A percentile compares a stretch with the other conserved stretches of the same genome.
Evolutionary conservation across 768 basidiomycete species (phyloP).

Genomic region (Pleurotus eryngii): DNA sequence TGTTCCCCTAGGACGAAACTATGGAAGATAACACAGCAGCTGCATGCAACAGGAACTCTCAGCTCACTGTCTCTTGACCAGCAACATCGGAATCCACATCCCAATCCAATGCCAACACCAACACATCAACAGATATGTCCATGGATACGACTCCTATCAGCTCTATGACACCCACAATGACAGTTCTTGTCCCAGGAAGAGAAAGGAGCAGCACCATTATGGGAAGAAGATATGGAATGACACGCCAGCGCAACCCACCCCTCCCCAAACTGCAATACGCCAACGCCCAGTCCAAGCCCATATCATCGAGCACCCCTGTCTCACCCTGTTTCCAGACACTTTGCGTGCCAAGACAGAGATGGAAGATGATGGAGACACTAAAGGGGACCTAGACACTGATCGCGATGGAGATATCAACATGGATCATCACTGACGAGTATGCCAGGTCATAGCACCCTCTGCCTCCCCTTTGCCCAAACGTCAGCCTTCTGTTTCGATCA

Average conservation of each 20-base stretch:
- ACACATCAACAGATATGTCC: slow-evolving; percentile 62
- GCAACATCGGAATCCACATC: slow-evolving; percentile 12
- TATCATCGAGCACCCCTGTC: slow-evolving; percentile 13
- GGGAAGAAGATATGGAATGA: slow-evolving; percentile 60
- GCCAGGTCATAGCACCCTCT: slow-evolving; percentile 12
- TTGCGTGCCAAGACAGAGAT: slow-evolving; percentile 73
- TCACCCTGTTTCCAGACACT: slow-evolving; percentile 42
- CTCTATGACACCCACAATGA: slow-evolving; percentile 56
- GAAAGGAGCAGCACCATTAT: slow-evolving; percentile 78
- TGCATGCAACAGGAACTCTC: slow-evolving; percentile 15
- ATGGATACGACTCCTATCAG: slow-evolving; percentile 56
- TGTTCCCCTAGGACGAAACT: slow-evolving; percentile 14
- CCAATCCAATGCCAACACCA: slow-evolving; percentile 49
- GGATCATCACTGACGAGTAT: slow-evolving; percentile 23
- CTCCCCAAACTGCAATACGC: slow-evolving; percentile 17
- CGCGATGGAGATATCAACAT: slow-evolving; percentile 58
- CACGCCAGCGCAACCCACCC: slow-evolving; percentile 10
- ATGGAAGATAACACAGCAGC: slow-evolving; percentile 22
- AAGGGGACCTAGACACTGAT: slow-evolving; percentile 28
- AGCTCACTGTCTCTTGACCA: slow-evolving; percentile 16
- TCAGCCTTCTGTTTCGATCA: slow-evolving; percentile 16
- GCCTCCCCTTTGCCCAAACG: slow-evolving; percentile 30
- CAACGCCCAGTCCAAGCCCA: slow-evolving; percentile 29
- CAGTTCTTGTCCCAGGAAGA: slow-evolving; percentile 54
- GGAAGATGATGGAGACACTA: slow-evolving; percentile 71